Percentiles rank a stretch among this genome's conserved stretches.
These are phyloP conservation scores for Carex kokanica DNA, from an alignment of 176 grass and related monocot species.

Conservation along the genomic window DNA sequence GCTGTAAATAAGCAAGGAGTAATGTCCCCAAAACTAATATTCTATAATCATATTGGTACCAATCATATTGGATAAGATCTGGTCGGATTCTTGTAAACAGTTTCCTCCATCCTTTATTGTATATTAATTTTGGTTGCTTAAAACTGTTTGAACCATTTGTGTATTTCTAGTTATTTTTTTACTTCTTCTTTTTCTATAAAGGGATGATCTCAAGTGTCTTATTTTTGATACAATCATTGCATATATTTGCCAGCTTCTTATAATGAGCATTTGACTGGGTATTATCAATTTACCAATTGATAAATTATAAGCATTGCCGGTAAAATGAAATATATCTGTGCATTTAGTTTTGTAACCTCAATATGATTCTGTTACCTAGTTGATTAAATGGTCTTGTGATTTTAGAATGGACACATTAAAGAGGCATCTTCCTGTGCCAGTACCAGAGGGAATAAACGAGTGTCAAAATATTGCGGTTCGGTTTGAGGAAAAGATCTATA, in stretches of 20 bases:
- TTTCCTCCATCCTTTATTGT: background rate
- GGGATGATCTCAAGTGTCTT: too few relatives aligned
- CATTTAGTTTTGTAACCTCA: background rate
- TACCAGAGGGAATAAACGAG: constrained; percentile 59
- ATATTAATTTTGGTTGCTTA: background rate
- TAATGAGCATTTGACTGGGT: too few relatives aligned
- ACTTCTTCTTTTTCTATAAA: background rate
- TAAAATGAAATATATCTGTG: too few relatives aligned
- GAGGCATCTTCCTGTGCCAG: constrained; percentile 58
- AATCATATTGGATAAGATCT: too few relatives aligned
- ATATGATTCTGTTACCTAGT: background rate
- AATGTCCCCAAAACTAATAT: too few relatives aligned
- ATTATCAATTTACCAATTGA: background rate
- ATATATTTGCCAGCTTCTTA: too few relatives aligned
- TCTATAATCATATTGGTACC: too few relatives aligned
- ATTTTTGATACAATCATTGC: too few relatives aligned
- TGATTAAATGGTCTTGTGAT: constrained; percentile 7
- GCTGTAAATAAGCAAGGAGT: too few relatives aligned
- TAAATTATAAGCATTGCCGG: background rate
- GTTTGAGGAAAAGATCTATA: constrained; percentile 80
- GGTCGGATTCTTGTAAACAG: too few relatives aligned
- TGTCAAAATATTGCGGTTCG: constrained; percentile 66
- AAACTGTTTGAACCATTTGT: too few relatives aligned
- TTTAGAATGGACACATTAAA: constrained; percentile 83
- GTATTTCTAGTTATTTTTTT: too few relatives aligned